These are phyloP conservation scores for Aspergillus aculeatinus DNA, from an alignment of 2,329 filamentous ascomycete species.

Conservation along the genomic window DNA sequence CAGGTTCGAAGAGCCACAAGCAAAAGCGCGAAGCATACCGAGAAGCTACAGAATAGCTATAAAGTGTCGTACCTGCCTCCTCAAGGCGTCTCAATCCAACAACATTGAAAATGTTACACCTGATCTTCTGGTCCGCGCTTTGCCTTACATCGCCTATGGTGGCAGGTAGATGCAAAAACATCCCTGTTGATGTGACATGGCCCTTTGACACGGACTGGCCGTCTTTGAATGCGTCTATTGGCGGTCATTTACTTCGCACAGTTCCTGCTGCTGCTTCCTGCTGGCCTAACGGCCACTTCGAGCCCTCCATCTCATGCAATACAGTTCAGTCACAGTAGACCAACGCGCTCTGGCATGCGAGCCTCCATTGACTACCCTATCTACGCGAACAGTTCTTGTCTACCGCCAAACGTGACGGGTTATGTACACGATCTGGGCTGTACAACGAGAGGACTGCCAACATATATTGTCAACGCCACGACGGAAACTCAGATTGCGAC, in stretches of 20 bases:
- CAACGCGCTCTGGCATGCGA: conserved; percentile 30
- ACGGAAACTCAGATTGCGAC: conserved; percentile 27
- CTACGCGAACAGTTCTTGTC: conserved; percentile 35
- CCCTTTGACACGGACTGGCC: conserved; percentile 23
- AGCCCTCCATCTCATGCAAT: conserved; percentile 25
- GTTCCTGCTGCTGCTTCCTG: conserved; percentile 32
- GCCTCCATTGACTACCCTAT: conserved; percentile 29
- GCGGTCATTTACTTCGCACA: conserved; percentile 24
- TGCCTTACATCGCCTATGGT: not conserved
- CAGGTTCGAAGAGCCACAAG: no score
- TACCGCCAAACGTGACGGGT: conserved; percentile 27
- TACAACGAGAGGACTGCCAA: conserved; percentile 29
- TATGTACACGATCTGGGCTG: conserved; percentile 29
- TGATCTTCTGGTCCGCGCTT: not conserved
- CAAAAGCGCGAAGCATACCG: no score
- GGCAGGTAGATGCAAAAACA: conserved; percentile 15
- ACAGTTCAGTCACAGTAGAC: conserved; percentile 29
- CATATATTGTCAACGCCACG: conserved; percentile 37
- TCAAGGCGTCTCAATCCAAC: no score
- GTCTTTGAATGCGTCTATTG: conserved; percentile 22
- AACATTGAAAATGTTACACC: not conserved
- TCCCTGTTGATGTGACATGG: conserved; percentile 20
- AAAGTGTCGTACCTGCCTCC: no score
- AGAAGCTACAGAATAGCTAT: no score
- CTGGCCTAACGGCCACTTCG: conserved; percentile 29